Conservation (phyloP, 179 eudicot genomes). For the Beta lomatogona region DNA sequence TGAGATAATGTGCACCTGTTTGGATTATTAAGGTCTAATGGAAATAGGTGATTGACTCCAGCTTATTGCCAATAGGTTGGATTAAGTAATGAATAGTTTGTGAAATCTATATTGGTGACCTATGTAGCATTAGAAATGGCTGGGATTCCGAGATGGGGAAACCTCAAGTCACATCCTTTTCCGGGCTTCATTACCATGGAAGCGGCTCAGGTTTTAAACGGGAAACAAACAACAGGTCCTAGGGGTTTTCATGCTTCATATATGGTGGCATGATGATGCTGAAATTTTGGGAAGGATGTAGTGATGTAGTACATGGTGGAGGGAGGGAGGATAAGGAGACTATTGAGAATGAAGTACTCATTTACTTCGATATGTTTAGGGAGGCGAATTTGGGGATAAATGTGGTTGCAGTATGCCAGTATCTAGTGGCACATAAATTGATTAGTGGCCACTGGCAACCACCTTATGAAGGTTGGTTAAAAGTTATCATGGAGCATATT, state of each 20-base stretch:
- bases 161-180: too few relatives aligned
- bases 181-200: too few relatives aligned
- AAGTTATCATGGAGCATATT: neutral
- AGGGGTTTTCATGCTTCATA: too few relatives aligned
- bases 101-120: neutral
- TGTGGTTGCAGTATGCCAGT: too few relatives aligned
- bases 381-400: neutral
- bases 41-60: neutral
- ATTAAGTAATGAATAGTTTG: neutral
- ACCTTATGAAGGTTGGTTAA: neutral
- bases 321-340: too few relatives aligned
- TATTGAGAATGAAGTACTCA: neutral
- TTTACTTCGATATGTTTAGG: neutral
- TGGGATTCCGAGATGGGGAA: too few relatives aligned
- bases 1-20: neutral
- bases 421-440: neutral
- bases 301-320: too few relatives aligned
- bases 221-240: too few relatives aligned
- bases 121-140: neutral
- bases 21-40: neutral
- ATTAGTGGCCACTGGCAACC: neutral
- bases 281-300: too few relatives aligned
- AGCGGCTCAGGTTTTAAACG: too few relatives aligned
- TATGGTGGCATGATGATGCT: too few relatives aligned
- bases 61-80: neutral